Evolutionary conservation across 2,329 filamentous ascomycete genomes (phyloP).

Genomic region (Hortaea werneckii): DNA sequence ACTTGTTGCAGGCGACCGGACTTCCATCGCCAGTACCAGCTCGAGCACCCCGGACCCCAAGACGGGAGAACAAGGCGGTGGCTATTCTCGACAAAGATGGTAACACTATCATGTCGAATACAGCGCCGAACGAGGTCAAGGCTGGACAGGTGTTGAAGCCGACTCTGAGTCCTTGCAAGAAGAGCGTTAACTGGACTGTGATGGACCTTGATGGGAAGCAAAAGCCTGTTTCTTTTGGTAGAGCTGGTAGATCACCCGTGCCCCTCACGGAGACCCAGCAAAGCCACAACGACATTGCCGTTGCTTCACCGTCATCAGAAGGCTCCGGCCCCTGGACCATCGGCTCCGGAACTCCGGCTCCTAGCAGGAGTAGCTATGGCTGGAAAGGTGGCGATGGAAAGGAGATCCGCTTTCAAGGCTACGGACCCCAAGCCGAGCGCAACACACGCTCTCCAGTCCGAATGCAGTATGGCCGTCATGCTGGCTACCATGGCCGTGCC

Average conservation of each 20-base stretch:
- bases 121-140: constrained; percentile 3
- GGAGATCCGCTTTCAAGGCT: constrained; percentile 26
- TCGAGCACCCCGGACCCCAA: no score
- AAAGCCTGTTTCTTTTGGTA: constrained; percentile 7
- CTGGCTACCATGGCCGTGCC: neutral
- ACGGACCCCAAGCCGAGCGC: constrained; percentile 23
- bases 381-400: constrained; percentile 27
- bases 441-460: constrained; percentile 17
- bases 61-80: no score
- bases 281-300: no score
- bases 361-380: constrained; percentile 12
- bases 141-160: constrained; percentile 12
- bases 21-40: neutral
- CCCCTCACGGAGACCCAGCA: no score
- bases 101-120: neutral
- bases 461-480: constrained; percentile 6
- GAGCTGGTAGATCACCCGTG: neutral
- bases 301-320: constrained; percentile 4
- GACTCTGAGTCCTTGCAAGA: constrained; percentile 7
- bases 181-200: constrained; percentile 10
- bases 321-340: constrained; percentile 11
- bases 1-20: neutral
- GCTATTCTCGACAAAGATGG: neutral
- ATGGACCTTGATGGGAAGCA: constrained; percentile 6
- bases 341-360: constrained; percentile 4